Evolutionary conservation across 2,329 filamentous ascomycete species (phyloP).

Genomic region (Penicillium nordicum): DNA sequence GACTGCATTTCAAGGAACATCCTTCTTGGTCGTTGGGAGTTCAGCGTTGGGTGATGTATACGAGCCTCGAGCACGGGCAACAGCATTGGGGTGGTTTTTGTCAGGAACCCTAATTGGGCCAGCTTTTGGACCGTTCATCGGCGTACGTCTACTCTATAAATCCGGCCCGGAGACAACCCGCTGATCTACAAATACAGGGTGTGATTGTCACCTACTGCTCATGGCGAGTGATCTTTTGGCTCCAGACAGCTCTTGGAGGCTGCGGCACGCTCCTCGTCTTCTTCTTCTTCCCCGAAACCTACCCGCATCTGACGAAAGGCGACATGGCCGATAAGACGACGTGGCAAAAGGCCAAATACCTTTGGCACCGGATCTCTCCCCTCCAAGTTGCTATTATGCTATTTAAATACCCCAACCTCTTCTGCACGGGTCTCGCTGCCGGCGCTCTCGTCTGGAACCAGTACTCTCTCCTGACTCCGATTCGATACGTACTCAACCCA

Average conservation of each 20-base stretch:
- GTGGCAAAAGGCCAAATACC: constrained; percentile 50
- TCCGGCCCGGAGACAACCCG: constrained; percentile 30
- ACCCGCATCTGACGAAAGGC: constrained; percentile 60
- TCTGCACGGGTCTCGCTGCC: constrained; percentile 59
- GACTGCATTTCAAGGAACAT: constrained; percentile 71
- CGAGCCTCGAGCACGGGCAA: constrained; percentile 65
- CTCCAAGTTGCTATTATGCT: constrained; percentile 58
- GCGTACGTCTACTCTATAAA: constrained; percentile 23
- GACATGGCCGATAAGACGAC: constrained; percentile 58
- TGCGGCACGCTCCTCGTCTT: constrained; percentile 58
- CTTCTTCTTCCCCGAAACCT: constrained; percentile 70
- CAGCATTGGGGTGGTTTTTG: constrained; percentile 70
- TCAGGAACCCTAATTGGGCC: constrained; percentile 69
- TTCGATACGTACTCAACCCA: constrained; percentile 71
- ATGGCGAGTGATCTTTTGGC: constrained; percentile 75
- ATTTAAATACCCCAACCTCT: constrained; percentile 66
- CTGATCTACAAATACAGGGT: constrained; percentile 56
- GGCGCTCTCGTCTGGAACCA: constrained; percentile 72
- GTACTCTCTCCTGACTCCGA: constrained; percentile 65
- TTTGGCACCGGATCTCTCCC: constrained; percentile 65
- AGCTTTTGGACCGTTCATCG: constrained; percentile 54
- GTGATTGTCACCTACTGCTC: constrained; percentile 71
- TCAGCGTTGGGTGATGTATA: constrained; percentile 67
- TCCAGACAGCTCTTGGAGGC: constrained; percentile 67
- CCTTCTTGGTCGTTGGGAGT: constrained; percentile 69